Conservation (phyloP, 2,329 filamentous ascomycete species). For the Emmonsia crescens region DNA sequence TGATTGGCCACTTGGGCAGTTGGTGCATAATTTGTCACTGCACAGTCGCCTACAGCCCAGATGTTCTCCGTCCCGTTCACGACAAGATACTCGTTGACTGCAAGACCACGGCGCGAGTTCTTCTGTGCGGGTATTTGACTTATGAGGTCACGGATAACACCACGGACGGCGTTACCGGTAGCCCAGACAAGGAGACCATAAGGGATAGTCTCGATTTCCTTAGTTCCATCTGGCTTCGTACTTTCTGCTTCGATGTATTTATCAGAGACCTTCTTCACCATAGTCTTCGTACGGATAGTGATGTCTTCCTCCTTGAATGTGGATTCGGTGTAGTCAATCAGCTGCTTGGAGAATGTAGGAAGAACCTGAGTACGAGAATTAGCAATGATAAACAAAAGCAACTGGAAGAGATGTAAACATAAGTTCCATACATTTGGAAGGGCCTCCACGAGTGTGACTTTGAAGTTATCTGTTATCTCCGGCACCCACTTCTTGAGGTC, state of each 20-base stretch:
- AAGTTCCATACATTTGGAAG: conserved; percentile 63
- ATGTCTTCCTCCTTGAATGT: conserved; percentile 99
- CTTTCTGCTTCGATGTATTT: conserved; percentile 86
- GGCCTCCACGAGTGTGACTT: conserved; percentile 93
- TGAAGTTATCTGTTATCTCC: conserved; percentile 88
- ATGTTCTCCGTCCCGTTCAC: conserved; percentile 95
- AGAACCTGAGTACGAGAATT: conserved; percentile 45
- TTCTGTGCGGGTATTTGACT: conserved; percentile 85
- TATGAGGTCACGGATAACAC: conserved; percentile 85
- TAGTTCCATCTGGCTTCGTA: conserved; percentile 70
- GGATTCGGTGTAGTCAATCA: conserved; percentile 98
- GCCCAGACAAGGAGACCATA: conserved; percentile 98
- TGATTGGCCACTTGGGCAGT: conserved; percentile 94
- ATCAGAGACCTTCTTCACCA: conserved; percentile 94
- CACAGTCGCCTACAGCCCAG: conserved; percentile 96
- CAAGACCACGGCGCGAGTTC: conserved; percentile 85
- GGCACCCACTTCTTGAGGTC: conserved; percentile 98
- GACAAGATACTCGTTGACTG: conserved; percentile 97
- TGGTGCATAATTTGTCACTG: conserved; percentile 91
- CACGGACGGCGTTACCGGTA: conserved; percentile 87
- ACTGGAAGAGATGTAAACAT: neutral
- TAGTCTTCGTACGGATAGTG: conserved; percentile 93
- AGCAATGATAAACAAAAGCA: conserved; percentile 6
- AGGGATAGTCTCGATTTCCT: conserved; percentile 69
- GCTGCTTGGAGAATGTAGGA: conserved; percentile 96